Conservation (phyloP, 83 land plant species). For the Larix sibirica region DNA sequence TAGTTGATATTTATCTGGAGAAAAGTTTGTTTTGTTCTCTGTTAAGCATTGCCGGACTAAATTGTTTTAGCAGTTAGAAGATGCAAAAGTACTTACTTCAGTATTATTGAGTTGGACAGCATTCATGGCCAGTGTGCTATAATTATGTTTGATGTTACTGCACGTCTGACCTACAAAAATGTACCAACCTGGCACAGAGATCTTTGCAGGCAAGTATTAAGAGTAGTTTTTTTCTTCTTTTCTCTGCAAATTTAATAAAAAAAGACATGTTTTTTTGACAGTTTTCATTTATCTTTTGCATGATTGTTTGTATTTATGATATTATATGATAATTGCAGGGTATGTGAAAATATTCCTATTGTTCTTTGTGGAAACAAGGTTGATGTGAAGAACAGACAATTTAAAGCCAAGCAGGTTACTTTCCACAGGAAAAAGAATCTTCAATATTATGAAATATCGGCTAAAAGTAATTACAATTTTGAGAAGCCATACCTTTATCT, state of each 20-base stretch:
- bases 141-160: slow-evolving; percentile 87
- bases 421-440: slow-evolving; percentile 83
- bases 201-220: slow-evolving; percentile 55
- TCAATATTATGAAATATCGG: slow-evolving; percentile 81
- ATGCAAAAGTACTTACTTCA: no score
- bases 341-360: slow-evolving; percentile 83
- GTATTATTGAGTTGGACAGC: slow-evolving; percentile 24
- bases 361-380: slow-evolving; percentile 84
- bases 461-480: slow-evolving; percentile 87
- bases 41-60: no score
- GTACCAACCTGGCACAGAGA: slow-evolving; percentile 86
- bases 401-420: slow-evolving; percentile 76
- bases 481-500: slow-evolving; percentile 90
- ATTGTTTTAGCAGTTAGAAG: no score
- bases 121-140: slow-evolving; percentile 90
- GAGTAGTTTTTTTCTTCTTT: neutral
- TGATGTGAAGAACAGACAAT: slow-evolving; percentile 80
- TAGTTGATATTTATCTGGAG: no score
- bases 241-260: neutral
- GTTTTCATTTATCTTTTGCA: neutral
- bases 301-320: neutral
- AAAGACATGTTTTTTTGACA: neutral
- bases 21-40: no score
- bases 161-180: slow-evolving; percentile 75
- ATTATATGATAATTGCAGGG: slow-evolving; percentile 26